phyloP scores from a whole-genome alignment of 2,329 filamentous ascomycete species.

The Claviceps purpurea region DNA sequence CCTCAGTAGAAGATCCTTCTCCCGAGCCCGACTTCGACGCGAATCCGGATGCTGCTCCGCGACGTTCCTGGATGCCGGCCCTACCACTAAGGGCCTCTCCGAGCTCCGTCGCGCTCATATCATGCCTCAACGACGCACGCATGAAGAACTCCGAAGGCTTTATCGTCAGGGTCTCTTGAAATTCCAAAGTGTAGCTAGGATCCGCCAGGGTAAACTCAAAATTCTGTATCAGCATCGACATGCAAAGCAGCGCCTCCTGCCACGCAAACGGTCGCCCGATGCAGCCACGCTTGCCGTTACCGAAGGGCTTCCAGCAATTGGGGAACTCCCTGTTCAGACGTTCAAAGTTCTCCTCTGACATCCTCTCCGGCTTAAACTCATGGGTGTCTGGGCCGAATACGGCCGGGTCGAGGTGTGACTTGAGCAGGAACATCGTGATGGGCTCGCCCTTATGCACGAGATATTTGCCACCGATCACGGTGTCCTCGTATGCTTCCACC shows the following conservation, averaged over 20 bases:
- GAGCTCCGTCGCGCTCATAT: conserved; percentile 30
- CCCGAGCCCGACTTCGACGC: background rate
- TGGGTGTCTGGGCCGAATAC: conserved; percentile 53
- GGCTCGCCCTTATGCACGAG: conserved; percentile 37
- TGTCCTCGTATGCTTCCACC: conserved; percentile 39
- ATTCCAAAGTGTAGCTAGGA: conserved; percentile 41
- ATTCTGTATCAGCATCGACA: conserved; percentile 54
- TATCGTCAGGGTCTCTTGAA: conserved; percentile 45
- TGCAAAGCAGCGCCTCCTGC: conserved; percentile 54
- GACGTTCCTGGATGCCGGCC: conserved; percentile 8
- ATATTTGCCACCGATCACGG: conserved; percentile 48
- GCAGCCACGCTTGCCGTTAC: conserved; percentile 55
- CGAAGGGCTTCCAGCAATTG: conserved; percentile 60
- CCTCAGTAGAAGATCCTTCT: conserved; percentile 4
- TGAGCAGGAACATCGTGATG: conserved; percentile 34
- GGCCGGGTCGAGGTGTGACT: conserved; percentile 46
- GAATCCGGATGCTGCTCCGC: background rate
- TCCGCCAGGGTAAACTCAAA: conserved; percentile 55
- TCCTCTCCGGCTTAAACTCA: conserved; percentile 57
- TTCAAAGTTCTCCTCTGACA: conserved; percentile 56
- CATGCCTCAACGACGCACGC: conserved; percentile 39
- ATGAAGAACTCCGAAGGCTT: conserved; percentile 53
- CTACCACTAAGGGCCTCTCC: conserved; percentile 29
- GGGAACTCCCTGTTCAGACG: conserved; percentile 45
- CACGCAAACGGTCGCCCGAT: conserved; percentile 63